phyloP scores from a whole-genome alignment of 1,284 basidiomycete genomes.

The Apiotrichum porosum region DNA sequence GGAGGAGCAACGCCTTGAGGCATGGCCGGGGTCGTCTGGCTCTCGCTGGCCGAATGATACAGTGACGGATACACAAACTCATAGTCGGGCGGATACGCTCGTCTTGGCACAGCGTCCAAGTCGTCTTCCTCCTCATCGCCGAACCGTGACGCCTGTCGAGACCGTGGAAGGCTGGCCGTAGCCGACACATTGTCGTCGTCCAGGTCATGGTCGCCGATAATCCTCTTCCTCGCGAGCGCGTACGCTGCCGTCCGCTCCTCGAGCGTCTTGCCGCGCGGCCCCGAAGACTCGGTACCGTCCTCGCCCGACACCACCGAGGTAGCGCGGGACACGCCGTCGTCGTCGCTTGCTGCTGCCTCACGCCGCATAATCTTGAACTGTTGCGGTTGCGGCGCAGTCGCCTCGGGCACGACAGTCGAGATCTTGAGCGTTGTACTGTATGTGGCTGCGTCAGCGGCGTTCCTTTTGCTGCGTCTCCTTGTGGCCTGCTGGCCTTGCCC shows the following conservation, averaged over 20 bases:
- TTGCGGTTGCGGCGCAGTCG: constrained; percentile 20
- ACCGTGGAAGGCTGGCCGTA: constrained; percentile 9
- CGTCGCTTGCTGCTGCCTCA: constrained; percentile 14
- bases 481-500: no score
- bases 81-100: constrained; percentile 16
- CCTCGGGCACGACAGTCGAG: constrained; percentile 15
- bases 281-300: constrained; percentile 14
- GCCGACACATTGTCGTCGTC: constrained; percentile 16
- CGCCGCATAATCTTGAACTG: constrained; percentile 43
- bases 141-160: constrained; percentile 12
- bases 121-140: constrained; percentile 30
- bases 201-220: constrained; percentile 28
- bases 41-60: constrained; percentile 23
- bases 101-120: constrained; percentile 34
- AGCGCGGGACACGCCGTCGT: constrained; percentile 13
- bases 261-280: constrained; percentile 27
- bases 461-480: no score
- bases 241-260: constrained; percentile 42
- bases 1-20: constrained; percentile 2
- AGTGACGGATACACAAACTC: constrained; percentile 39
- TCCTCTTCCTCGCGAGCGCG: constrained; percentile 35
- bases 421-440: constrained; percentile 19
- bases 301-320: constrained; percentile 16
- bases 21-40: not conserved
- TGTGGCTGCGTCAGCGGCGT: no score